Percentiles rank a stretch among this genome's conserved stretches.
phyloP scores from a whole-genome alignment of 2,329 filamentous ascomycete species.

The Phialocephala sp. region DNA sequence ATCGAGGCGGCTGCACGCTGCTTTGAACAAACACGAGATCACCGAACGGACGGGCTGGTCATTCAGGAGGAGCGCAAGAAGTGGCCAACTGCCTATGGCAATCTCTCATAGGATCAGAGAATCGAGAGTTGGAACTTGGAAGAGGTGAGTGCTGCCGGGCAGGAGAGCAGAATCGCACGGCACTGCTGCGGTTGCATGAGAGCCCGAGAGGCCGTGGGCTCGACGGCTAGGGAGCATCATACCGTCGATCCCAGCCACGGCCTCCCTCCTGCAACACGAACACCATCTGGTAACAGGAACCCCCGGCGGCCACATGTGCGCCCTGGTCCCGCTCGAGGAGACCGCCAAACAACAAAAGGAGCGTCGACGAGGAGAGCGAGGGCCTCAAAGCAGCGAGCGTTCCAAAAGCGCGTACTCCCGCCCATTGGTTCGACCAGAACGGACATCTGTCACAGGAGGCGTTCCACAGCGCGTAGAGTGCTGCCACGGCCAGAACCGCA shows the following conservation, averaged over 20 bases:
- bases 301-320: conserved; percentile 25
- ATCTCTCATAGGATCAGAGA: not conserved
- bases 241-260: conserved; percentile 8
- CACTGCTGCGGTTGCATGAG: not conserved
- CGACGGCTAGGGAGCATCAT: conserved; percentile 11
- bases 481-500: not conserved
- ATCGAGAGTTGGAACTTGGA: not conserved
- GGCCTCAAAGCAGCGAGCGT: conserved; percentile 40
- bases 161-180: not conserved
- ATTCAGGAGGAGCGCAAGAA: not conserved
- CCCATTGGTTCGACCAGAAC: conserved; percentile 33
- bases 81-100: too few relatives aligned
- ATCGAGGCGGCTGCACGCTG: conserved; percentile 1
- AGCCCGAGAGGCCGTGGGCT: not conserved
- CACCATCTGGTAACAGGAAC: conserved; percentile 3
- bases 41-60: not conserved
- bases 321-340: conserved; percentile 1
- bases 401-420: conserved; percentile 33
- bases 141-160: not conserved
- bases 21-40: not conserved
- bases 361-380: too few relatives aligned
- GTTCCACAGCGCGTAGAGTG: conserved; percentile 41
- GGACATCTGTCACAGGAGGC: conserved; percentile 37
- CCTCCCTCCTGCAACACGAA: conserved; percentile 9
- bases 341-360: conserved; percentile 7